Evolutionary conservation across 306 rosid species (phyloP), one percentile per base, ranked within the genome.

Genomic region (Cucurbita moschata): DNA sequence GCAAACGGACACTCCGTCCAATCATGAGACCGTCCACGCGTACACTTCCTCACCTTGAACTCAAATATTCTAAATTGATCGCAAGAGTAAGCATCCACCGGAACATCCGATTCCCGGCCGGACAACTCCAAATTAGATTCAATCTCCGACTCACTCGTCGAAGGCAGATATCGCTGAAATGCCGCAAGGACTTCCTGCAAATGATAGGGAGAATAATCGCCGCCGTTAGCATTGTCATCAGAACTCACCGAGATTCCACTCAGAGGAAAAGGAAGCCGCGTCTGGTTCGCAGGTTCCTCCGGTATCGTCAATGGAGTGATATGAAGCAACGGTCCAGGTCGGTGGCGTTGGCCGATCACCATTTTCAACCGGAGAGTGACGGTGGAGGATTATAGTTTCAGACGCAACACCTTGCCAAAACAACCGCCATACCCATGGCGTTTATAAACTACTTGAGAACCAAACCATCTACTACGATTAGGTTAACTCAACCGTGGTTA

Each of bases 1-100:
- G 97, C 99, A 76, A 86, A 95, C 10, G 99, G 99, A 69, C 99
- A 95, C 88, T 95, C 97, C 1, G 99, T 95, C 99, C 99, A 95
- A 87, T 95, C 99, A 47, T 95, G 99, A 1, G 99, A 95, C 68
- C 96, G 80, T 0, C 97, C 99, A n/a, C 97, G 88, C 0, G 96
- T 88, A 75, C 99, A 95, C 43, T 89, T 77, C 43, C 96, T 13
- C 4, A 95, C 90, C 79, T 95, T 95, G 82, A 95, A 95, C 92
- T 95, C 99, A 67, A 79, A 91, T 85, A 95, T 95, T 43, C 99
- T 82, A 75, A 95, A 95, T 16, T 95, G 96, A 72, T 95, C 99
- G 77, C 96, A 88, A 6, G 99, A 85, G 81, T 84, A 95, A 0
- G 97, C 96, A n/a, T 91, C 96, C 3, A 91, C 82, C 52, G 96